Evolutionary conservation across 768 basidiomycete species (phyloP).

Genomic region (Crepidotus variabilis): DNA sequence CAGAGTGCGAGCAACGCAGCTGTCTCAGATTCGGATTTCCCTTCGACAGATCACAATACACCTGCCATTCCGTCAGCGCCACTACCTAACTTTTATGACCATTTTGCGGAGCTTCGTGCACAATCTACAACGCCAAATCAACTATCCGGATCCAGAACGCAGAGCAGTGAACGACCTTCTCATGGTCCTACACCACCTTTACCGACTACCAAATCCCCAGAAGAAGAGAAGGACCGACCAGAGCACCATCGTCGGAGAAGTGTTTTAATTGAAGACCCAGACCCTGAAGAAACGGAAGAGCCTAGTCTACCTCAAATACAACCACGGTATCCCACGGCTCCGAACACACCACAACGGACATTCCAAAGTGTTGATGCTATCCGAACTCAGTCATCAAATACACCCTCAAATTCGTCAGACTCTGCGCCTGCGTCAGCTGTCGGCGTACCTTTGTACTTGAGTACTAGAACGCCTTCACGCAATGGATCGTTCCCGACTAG

Average conservation of each 20-base stretch:
- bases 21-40: conserved; percentile 49
- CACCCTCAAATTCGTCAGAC: conserved; percentile 43
- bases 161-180: conserved; percentile 24
- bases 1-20: conserved; percentile 40
- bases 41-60: conserved; percentile 54
- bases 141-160: conserved; percentile 26
- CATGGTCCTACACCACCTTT: conserved; percentile 16
- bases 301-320: conserved; percentile 27
- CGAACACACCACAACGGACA: conserved; percentile 39
- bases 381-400: conserved; percentile 48
- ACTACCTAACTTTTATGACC: conserved; percentile 39
- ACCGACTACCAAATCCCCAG: conserved; percentile 13
- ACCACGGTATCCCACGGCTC: conserved; percentile 36
- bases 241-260: conserved; percentile 51
- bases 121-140: conserved; percentile 42
- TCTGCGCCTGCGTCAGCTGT: conserved; percentile 35
- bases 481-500: conserved; percentile 63
- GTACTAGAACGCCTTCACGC: conserved; percentile 44
- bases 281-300: conserved; percentile 41
- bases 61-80: conserved; percentile 54
- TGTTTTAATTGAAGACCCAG: conserved; percentile 68
- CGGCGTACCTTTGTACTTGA: conserved; percentile 48
- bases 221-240: conserved; percentile 32
- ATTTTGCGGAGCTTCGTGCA: conserved; percentile 34
- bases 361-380: conserved; percentile 25